Base-by-base conservation (phyloP, 2,329 filamentous ascomycete genomes). In the Talaromyces sp. region DNA sequence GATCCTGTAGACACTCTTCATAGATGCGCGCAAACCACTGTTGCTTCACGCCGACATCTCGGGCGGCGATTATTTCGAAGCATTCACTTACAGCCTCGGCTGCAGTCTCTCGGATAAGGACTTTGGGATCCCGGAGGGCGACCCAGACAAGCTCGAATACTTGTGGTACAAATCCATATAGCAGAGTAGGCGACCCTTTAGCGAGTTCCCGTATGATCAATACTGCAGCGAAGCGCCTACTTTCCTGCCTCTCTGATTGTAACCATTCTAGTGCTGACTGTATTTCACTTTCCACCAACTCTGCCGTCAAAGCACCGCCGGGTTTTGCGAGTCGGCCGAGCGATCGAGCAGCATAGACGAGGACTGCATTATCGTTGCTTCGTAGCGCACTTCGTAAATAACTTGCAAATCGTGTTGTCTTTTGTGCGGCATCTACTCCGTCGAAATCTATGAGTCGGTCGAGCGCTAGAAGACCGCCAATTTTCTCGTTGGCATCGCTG, bases 121-220 rank as follows among this genome's bases (percentile, higher is more conserved):
- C 90, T 75, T 96, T 93, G 45, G 87, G 88, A 74, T 99, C 95
- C 66, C 94, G 87, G 65, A 99, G 84, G 33, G 93, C 94, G 61
- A 96, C 90, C 95, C 95, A 98, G 68, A 99, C 92, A 76, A 96
- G 90, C 71, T 97, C 93, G 73, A 99, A 93, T 60, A 99, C 92
- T 74, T 95, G 89, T n/a, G 90, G 89, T 60, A 98, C 93, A 79
- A 96, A 98, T 68, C 91, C 89, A 79, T 97, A 99, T 81, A 99
- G 93, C 64, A 99, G 84, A 0, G 95, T 99, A 3, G 94, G 94
- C 2, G 94, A 96, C 75, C 95, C 96, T 71, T 91, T 89, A 7
- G 93, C 93, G 66, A 99, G 85, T 76, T 99, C 95, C 66, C 93
- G 88, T 63, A 99, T 86, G 37, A 97, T 89, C 27, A 99, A 85